Evolutionary conservation across 1,139 yeast genomes (phyloP).

Genomic region (Suhomyces terraborum): DNA sequence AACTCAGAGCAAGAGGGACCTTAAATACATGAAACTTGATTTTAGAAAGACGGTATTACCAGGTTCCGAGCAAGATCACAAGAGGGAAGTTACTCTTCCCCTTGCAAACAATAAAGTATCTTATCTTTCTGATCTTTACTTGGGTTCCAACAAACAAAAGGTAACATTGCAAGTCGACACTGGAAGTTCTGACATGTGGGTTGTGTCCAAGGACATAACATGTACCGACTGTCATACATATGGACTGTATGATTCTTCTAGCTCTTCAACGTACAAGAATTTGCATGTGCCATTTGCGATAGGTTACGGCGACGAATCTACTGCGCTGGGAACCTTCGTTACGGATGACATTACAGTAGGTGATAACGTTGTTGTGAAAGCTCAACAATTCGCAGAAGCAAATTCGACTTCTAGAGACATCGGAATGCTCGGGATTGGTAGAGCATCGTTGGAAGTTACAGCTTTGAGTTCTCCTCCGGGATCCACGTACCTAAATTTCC

Average conservation of each 20-base stretch:
- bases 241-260: conserved; percentile 16
- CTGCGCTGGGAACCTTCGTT: conserved; percentile 21
- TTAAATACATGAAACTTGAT: not conserved
- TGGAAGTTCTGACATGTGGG: conserved; percentile 28
- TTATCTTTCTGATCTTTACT: conserved; percentile 11
- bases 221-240: conserved; percentile 18
- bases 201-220: conserved; percentile 23
- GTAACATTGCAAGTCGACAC: conserved; percentile 21
- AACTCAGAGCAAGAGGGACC: not conserved
- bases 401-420: conserved; percentile 15
- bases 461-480: not conserved
- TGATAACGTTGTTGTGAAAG: conserved; percentile 15
- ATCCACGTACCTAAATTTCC: conserved; percentile 23
- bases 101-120: not conserved
- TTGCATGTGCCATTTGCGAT: conserved; percentile 14
- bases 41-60: not conserved
- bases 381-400: conserved; percentile 23
- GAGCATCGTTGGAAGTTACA: not conserved
- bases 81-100: not conserved
- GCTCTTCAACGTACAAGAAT: conserved; percentile 13
- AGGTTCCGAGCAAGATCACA: not conserved
- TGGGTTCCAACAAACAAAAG: conserved; percentile 17
- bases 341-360: conserved; percentile 19
- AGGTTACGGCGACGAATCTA: conserved; percentile 19
- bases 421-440: conserved; percentile 46